Evolutionary conservation across 2,329 filamentous ascomycete genomes (phyloP).

Genomic region (Chaetomiaceae sp.): DNA sequence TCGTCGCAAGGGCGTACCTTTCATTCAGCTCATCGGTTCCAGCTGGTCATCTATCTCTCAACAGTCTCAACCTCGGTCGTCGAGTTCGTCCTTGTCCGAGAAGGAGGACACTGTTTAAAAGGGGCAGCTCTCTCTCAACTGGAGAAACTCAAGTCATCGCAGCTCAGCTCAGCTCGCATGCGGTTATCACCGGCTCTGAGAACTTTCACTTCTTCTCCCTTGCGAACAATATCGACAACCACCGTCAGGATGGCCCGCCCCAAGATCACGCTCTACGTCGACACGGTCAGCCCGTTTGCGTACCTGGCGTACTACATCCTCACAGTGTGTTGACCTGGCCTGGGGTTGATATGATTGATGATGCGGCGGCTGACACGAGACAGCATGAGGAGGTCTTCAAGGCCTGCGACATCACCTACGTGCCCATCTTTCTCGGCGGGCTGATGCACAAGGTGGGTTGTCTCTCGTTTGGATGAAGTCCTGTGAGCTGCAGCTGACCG

Average conservation of each 20-base stretch:
- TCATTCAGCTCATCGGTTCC: background rate
- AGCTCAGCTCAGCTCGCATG: background rate
- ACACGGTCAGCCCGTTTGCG: slow-evolving; percentile 39
- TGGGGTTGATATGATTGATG: too few species aligned
- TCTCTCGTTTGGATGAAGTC: too few species aligned
- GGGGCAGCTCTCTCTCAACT: too few species aligned
- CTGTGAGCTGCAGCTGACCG: background rate
- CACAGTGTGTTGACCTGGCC: slow-evolving; percentile 31
- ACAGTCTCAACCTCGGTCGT: background rate
- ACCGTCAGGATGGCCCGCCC: slow-evolving; percentile 18
- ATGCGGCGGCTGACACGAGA: background rate
- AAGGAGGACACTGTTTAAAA: too few species aligned
- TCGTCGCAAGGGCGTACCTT: background rate
- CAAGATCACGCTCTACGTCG: slow-evolving; percentile 37
- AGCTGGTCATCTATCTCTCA: background rate
- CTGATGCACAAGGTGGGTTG: slow-evolving; percentile 34
- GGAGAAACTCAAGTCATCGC: too few species aligned
- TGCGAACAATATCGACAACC: too few species aligned
- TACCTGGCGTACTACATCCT: slow-evolving; percentile 38
- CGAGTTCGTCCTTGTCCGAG: background rate
- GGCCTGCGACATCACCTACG: slow-evolving; percentile 31
- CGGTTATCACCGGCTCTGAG: background rate
- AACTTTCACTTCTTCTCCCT: background rate
- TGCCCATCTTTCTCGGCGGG: slow-evolving; percentile 38
- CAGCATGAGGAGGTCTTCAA: slow-evolving; percentile 33